Evolutionary conservation across 495 filamentous ascomycete species (phyloP).

Genomic region (Pseudevernia furfuracea): DNA sequence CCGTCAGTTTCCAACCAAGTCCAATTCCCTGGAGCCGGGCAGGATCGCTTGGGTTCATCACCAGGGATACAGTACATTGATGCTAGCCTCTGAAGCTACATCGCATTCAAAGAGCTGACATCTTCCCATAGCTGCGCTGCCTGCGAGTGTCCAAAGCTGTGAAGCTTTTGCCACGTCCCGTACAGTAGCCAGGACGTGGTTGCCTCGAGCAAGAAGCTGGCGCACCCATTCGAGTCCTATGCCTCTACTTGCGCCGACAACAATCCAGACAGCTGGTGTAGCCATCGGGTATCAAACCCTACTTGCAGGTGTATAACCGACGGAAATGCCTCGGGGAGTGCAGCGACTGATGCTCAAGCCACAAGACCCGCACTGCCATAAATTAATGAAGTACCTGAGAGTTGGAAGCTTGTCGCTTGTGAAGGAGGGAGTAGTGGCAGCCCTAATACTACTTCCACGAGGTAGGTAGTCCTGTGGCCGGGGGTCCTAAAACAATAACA

Average conservation of each 20-base stretch:
- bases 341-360: background rate
- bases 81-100: constrained; percentile 44
- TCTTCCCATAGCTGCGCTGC: constrained; percentile 31
- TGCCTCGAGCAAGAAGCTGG: constrained; percentile 40
- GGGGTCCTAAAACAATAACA: no score
- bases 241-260: constrained; percentile 50
- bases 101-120: constrained; percentile 46
- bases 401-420: background rate
- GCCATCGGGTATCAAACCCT: constrained; percentile 2
- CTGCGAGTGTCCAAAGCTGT: constrained; percentile 35
- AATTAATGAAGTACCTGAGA: background rate
- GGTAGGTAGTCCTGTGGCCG: no score
- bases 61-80: constrained; percentile 38
- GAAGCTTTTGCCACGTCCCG: constrained; percentile 38
- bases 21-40: no score
- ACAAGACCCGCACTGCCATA: background rate
- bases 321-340: background rate
- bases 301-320: background rate
- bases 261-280: constrained; percentile 37
- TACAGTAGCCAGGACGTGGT: constrained; percentile 47
- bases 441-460: no score
- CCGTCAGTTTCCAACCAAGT: constrained; percentile 8
- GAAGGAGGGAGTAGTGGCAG: background rate
- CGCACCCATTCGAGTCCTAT: constrained; percentile 50
- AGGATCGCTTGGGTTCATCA: no score